A percentile compares a stretch with the other conserved stretches of the same genome.
Conservation (phyloP, 1,284 basidiomycete species). For the Ceratobasidium sp. region DNA sequence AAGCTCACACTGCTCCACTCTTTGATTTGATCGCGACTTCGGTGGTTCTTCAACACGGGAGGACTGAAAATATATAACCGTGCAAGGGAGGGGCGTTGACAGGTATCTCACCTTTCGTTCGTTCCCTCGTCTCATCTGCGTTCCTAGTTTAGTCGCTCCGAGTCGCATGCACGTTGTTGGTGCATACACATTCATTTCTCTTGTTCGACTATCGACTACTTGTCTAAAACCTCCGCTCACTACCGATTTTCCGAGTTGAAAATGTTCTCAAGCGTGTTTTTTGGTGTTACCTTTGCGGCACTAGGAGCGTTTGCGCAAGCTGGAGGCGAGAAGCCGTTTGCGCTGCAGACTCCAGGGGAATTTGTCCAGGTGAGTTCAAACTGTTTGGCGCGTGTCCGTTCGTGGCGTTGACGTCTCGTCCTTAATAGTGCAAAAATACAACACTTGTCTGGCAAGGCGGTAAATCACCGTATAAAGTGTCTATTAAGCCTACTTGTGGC, state of each 20-base stretch:
- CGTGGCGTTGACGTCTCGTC: constrained; percentile 25
- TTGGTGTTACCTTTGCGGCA: constrained; percentile 10
- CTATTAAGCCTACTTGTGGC: constrained; percentile 56
- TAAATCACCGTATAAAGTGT: constrained; percentile 70
- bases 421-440: constrained; percentile 66
- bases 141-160: background rate
- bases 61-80: constrained; percentile 1
- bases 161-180: background rate
- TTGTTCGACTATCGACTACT: too few species aligned
- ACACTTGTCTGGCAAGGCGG: constrained; percentile 68
- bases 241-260: constrained; percentile 19
- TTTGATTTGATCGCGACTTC: constrained; percentile 28
- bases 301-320: constrained; percentile 15
- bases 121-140: constrained; percentile 12
- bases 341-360: constrained; percentile 59
- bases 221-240: constrained; percentile 7
- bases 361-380: constrained; percentile 66
- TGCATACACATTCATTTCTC: constrained; percentile 25
- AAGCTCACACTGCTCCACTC: constrained; percentile 32
- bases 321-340: constrained; percentile 27
- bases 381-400: background rate
- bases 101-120: constrained; percentile 7
- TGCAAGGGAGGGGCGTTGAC: background rate
- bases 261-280: constrained; percentile 13
- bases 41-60: constrained; percentile 17